These are phyloP conservation scores for Alternaria brassicicola DNA, from an alignment of 2,329 filamentous ascomycete genomes.

Conservation along the genomic window DNA sequence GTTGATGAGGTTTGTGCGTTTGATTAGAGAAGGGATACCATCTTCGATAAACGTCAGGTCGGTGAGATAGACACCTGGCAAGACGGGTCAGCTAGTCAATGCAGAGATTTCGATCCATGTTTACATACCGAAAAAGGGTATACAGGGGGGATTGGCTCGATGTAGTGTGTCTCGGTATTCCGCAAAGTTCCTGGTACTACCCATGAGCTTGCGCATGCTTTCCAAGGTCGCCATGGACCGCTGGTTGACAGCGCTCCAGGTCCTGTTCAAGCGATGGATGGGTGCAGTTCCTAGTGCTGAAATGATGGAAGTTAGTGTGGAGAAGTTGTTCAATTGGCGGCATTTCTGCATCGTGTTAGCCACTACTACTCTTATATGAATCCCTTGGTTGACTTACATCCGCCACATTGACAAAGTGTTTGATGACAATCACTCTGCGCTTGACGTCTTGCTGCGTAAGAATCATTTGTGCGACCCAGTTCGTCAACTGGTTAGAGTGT, in stretches of 20 bases:
- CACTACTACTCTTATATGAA: background rate
- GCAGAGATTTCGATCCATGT: background rate
- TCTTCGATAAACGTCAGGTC: constrained; percentile 99
- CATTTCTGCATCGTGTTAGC: constrained; percentile 73
- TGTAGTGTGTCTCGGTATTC: constrained; percentile 95
- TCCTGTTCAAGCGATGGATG: constrained; percentile 89
- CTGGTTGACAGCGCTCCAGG: constrained; percentile 91
- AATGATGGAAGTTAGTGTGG: constrained; percentile 95
- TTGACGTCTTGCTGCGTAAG: constrained; percentile 92
- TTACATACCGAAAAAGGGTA: constrained; percentile 88
- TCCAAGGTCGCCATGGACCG: constrained; percentile 82
- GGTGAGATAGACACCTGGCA: constrained; percentile 86
- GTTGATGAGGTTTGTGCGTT: constrained; percentile 96
- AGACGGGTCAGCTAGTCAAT: background rate
- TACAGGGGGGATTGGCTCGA: constrained; percentile 92
- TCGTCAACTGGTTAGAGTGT: constrained; percentile 98
- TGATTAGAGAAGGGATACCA: constrained; percentile 93
- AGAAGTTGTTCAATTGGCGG: constrained; percentile 92
- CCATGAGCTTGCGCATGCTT: constrained; percentile 92
- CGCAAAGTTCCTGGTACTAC: constrained; percentile 96
- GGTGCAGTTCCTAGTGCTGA: constrained; percentile 93
- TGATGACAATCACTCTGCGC: constrained; percentile 95
- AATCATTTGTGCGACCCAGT: constrained; percentile 99
- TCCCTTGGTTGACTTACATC: constrained; percentile 68
- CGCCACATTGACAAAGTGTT: constrained; percentile 95